Percentiles rank a stretch among this genome's conserved stretches.
phyloP scores from a whole-genome alignment of 768 basidiomycete genomes.

The Suillus fuscotomentosus region DNA sequence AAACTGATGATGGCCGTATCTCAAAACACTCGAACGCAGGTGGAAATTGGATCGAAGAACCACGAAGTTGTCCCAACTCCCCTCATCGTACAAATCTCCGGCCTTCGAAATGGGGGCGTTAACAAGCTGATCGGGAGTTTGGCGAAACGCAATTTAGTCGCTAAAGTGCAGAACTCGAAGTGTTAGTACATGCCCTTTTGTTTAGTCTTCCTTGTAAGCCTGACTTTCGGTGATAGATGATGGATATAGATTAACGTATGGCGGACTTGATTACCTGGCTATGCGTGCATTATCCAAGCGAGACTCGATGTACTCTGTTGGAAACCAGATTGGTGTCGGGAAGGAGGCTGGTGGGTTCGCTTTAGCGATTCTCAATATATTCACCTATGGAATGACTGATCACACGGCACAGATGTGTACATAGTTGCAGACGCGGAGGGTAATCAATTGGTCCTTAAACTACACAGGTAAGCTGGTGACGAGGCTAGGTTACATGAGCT shows the following conservation, averaged over 20 bases:
- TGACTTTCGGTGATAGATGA: slow-evolving; percentile 62
- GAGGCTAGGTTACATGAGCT: neutral
- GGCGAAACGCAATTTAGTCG: slow-evolving; percentile 89
- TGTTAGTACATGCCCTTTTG: slow-evolving; percentile 47
- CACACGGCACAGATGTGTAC: slow-evolving; percentile 65
- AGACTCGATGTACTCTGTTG: slow-evolving; percentile 86
- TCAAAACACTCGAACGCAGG: slow-evolving; percentile 42
- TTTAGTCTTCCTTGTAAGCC: neutral
- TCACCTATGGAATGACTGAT: neutral
- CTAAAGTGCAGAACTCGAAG: slow-evolving; percentile 87
- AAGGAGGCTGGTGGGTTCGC: slow-evolving; percentile 83
- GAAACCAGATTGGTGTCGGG: slow-evolving; percentile 97
- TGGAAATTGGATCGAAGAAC: slow-evolving; percentile 97
- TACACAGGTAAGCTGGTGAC: slow-evolving; percentile 67
- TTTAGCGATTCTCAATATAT: neutral
- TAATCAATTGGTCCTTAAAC: slow-evolving; percentile 85
- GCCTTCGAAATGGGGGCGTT: slow-evolving; percentile 88
- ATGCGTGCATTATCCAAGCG: slow-evolving; percentile 91
- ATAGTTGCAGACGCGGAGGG: slow-evolving; percentile 85
- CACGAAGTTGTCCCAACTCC: slow-evolving; percentile 92
- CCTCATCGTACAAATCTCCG: slow-evolving; percentile 90
- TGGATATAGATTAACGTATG: slow-evolving; percentile 95
- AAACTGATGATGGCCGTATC: slow-evolving; percentile 6
- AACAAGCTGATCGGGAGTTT: slow-evolving; percentile 90
- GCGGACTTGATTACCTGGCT: slow-evolving; percentile 96